Evolutionary conservation across 1,284 basidiomycete genomes (phyloP).

Genomic region (Melampsora medusae): DNA sequence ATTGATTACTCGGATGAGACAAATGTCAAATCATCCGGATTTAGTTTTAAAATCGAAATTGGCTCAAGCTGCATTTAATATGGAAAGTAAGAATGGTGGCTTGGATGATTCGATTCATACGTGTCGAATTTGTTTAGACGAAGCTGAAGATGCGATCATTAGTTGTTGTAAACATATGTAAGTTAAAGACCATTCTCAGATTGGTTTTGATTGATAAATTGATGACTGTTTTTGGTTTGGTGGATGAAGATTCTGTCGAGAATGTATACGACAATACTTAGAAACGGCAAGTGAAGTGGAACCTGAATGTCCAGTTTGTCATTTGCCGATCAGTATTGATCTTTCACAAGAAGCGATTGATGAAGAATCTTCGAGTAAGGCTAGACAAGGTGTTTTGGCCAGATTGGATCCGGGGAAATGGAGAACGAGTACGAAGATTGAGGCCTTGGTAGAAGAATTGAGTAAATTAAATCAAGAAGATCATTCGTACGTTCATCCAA

Average conservation of each 20-base stretch:
- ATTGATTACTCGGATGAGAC: slow-evolving; percentile 43
- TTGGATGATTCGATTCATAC: slow-evolving; percentile 57
- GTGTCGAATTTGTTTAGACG: slow-evolving; percentile 92
- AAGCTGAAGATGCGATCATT: slow-evolving; percentile 90
- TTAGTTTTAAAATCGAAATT: slow-evolving; percentile 85
- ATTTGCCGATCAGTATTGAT: slow-evolving; percentile 88
- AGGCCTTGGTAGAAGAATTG: slow-evolving; percentile 65
- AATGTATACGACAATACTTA: slow-evolving; percentile 92
- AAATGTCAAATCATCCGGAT: slow-evolving; percentile 66
- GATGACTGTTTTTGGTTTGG: background rate
- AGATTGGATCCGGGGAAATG: slow-evolving; percentile 82
- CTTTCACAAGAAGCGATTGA: slow-evolving; percentile 89
- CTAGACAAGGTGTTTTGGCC: slow-evolving; percentile 87
- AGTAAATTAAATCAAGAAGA: slow-evolving; percentile 43
- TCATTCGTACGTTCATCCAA: slow-evolving; percentile 43
- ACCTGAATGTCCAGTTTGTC: slow-evolving; percentile 94
- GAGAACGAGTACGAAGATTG: slow-evolving; percentile 94
- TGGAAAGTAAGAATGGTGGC: background rate
- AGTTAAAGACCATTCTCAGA: slow-evolving; percentile 23
- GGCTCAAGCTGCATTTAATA: slow-evolving; percentile 34
- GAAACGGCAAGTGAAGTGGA: slow-evolving; percentile 69
- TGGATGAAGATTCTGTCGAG: slow-evolving; percentile 57
- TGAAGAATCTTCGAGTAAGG: slow-evolving; percentile 58
- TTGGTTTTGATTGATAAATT: background rate
- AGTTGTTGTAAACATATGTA: slow-evolving; percentile 86